A percentile compares a stretch with the other conserved stretches of the same genome.
Conservation (phyloP, 1,139 yeast species). For the Scheffersomyces parashehatae region DNA sequence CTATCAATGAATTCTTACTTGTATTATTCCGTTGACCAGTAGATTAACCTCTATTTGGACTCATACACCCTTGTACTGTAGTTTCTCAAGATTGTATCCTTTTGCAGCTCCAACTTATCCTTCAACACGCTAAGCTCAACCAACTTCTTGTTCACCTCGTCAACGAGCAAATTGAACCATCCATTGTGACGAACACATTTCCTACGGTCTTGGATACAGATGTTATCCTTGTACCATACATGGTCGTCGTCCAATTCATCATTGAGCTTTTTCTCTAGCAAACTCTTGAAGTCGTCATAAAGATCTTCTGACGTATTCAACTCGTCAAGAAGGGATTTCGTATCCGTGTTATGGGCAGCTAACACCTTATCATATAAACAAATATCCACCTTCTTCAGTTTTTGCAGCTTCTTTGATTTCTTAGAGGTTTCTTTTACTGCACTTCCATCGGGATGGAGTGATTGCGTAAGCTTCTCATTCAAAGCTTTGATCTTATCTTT, state of each 20-base stretch:
- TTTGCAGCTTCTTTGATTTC: constrained; percentile 23
- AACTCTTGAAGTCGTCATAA: constrained; percentile 15
- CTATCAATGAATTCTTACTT: no score
- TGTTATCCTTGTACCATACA: constrained; percentile 19
- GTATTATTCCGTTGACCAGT: no score
- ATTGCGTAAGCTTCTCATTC: constrained; percentile 32
- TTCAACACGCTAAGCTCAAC: constrained; percentile 24
- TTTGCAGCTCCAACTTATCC: constrained; percentile 23
- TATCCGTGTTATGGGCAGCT: not conserved
- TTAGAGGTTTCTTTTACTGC: constrained; percentile 11
- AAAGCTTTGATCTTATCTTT: constrained; percentile 39
- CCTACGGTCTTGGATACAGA: constrained; percentile 64
- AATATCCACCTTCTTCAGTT: constrained; percentile 29
- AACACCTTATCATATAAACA: constrained; percentile 31
- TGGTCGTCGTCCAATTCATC: constrained; percentile 13
- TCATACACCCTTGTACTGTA: constrained; percentile 41
- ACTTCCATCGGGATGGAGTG: constrained; percentile 12
- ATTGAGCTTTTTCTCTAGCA: constrained; percentile 15
- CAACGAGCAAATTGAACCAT: constrained; percentile 60
- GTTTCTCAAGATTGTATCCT: constrained; percentile 25
- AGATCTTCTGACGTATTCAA: constrained; percentile 3
- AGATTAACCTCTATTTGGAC: not conserved
- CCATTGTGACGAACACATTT: constrained; percentile 68
- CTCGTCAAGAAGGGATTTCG: constrained; percentile 1
- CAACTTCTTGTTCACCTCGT: constrained; percentile 38